A percentile compares a stretch with the other conserved stretches of the same genome.
Evolutionary conservation across 768 basidiomycete genomes (phyloP).

Genomic region (Coprinopsis sp.): DNA sequence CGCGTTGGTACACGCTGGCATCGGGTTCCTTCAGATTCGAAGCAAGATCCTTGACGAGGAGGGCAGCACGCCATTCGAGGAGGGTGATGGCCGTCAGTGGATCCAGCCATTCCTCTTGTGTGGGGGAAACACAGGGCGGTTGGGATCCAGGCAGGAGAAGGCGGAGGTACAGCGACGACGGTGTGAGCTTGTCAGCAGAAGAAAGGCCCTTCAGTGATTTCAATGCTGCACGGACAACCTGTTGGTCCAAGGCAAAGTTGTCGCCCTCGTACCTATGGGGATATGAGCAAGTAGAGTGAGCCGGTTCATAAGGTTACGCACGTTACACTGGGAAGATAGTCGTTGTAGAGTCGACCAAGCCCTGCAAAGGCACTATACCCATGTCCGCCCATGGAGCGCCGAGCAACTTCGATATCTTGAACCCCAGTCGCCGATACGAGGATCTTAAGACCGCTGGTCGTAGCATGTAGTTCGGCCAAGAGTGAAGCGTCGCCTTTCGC

Average conservation of each 20-base stretch:
- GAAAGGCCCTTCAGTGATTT: conserved; percentile 47
- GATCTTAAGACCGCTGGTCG: conserved; percentile 64
- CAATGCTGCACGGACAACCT: conserved; percentile 67
- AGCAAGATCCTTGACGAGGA: conserved; percentile 45
- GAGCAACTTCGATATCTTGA: conserved; percentile 58
- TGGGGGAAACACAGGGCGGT: conserved; percentile 16
- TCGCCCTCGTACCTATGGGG: conserved; percentile 65
- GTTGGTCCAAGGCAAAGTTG: conserved; percentile 71
- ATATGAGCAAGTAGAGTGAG: not conserved
- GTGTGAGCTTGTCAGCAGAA: conserved; percentile 33
- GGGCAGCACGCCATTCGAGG: conserved; percentile 63
- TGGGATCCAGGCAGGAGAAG: conserved; percentile 30
- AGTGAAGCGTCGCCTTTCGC: conserved; percentile 53
- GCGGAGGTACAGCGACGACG: conserved; percentile 53
- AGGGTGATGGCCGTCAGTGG: conserved; percentile 39
- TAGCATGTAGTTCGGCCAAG: conserved; percentile 70
- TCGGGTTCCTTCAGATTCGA: conserved; percentile 38
- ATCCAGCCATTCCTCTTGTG: conserved; percentile 29
- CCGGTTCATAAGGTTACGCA: conserved; percentile 25
- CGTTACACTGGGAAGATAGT: conserved; percentile 63
- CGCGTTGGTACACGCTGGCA: conserved; percentile 51
- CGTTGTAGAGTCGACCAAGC: conserved; percentile 59
- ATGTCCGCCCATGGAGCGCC: conserved; percentile 73
- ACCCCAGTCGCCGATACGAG: conserved; percentile 49
- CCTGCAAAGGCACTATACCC: conserved; percentile 69